Base-by-base conservation (phyloP, 1,139 yeast genomes). In the Candida tetrigidarum region DNA sequence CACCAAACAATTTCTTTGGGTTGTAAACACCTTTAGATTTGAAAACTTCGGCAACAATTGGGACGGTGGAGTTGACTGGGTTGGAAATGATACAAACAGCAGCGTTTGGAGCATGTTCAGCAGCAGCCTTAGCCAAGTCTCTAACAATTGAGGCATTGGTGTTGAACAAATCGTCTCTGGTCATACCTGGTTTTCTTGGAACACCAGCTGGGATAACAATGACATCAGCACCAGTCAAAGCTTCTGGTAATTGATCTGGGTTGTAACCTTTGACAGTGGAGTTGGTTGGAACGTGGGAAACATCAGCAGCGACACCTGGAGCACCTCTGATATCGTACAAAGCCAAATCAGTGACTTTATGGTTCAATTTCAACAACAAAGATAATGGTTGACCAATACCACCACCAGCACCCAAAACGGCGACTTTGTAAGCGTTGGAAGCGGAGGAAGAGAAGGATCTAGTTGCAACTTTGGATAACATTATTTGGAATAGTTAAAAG, bases 131-230 rank as follows among this genome's bases (percentile, higher is more conserved):
- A 53, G 96, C 92, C 60, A 92, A 76, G 66, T 84, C 92, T 56
- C 86, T 78, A 46, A 92, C 91, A 67, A 92, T 92, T 42, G 91
- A 86, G 40, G 96, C 97, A 64, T 92, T 92, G 74, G 93, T 88
- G 73, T 83, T 83, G 80, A 92, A 90, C 65, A 92, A 80, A 65
- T 92, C 97, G 66, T 92, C 97, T 70, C 98, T 84, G 54, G 97
- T 88, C 98, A 92, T 92, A 57, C 97, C 97, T 47, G 97, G 97
- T 76, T 92, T 92, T 76, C 98, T 84, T 66, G 97, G 97, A 48
- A 92, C 89, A 64, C 98, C 97, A 41, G 97, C 97, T 52, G 97
- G 97, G 64, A 92, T 87, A 49, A 92, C 82, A 52, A 92, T 87
- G 51, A 91, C 78, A 59, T 86, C 87, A 22, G 96, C 76, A 42